phyloP scores from a whole-genome alignment of 495 filamentous ascomycete species.

The Hypoxylon fragiforme region DNA sequence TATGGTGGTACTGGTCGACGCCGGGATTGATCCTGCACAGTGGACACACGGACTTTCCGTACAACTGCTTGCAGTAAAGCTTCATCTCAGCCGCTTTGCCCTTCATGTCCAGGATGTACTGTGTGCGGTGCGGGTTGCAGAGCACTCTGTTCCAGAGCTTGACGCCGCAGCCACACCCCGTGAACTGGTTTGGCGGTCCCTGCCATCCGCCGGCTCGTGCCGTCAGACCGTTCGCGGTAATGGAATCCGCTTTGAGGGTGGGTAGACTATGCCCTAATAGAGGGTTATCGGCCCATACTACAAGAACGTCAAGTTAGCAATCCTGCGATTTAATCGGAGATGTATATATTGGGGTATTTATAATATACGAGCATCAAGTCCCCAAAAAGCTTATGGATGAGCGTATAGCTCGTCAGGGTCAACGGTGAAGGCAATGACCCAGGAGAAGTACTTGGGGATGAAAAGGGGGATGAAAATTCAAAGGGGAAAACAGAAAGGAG shows the following conservation, averaged over 20 bases:
- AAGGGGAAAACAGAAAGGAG: no score
- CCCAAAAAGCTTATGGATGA: no score
- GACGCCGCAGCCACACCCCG: conserved; percentile 4
- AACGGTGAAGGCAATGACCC: no score
- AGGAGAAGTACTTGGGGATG: no score
- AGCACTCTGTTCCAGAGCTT: conserved; percentile 5
- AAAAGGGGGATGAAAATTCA: no score
- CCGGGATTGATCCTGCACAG: background rate
- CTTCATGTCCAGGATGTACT: conserved; percentile 7
- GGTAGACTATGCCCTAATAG: background rate
- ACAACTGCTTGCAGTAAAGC: background rate
- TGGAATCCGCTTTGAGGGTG: background rate
- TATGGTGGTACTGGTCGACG: no score
- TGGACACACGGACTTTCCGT: conserved; percentile 11
- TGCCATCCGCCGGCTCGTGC: background rate
- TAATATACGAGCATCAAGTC: no score
- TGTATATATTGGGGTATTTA: no score
- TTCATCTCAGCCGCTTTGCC: background rate
- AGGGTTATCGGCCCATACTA: no score
- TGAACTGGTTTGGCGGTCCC: background rate
- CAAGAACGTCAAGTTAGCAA: no score
- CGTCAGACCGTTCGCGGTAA: background rate
- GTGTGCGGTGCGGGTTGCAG: conserved; percentile 12
- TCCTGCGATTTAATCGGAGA: no score
- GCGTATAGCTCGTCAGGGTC: no score